These are phyloP conservation scores for Didymella keratinophila DNA, from an alignment of 2,329 filamentous ascomycete species.

Conservation along the genomic window DNA sequence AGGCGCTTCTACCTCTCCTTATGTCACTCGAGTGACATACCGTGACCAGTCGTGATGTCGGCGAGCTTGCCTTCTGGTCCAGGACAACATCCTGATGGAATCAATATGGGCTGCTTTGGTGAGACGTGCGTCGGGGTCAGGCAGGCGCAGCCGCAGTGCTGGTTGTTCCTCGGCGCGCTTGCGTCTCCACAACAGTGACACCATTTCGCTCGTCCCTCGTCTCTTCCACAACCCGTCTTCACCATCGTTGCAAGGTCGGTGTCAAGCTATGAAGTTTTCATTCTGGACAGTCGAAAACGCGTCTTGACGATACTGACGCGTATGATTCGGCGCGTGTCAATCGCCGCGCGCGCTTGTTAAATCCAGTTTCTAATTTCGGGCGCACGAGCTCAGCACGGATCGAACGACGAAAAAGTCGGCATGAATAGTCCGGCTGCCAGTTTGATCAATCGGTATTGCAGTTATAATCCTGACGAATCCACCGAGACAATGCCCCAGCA, in stretches of 20 bases:
- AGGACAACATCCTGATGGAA: neutral
- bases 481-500: neutral
- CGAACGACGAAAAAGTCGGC: neutral
- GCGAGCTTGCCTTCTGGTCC: neutral
- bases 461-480: neutral
- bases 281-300: neutral
- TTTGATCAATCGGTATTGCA: neutral
- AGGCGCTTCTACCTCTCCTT: too few relatives aligned
- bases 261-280: too few relatives aligned
- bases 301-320: neutral
- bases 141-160: neutral
- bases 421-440: neutral
- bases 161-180: neutral
- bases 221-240: neutral
- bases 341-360: neutral
- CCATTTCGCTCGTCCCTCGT: neutral
- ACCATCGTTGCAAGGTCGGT: too few relatives aligned
- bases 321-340: neutral
- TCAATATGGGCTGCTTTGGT: neutral
- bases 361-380: neutral
- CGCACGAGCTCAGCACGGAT: neutral
- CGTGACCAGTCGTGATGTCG: neutral
- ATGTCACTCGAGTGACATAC: neutral
- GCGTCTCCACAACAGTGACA: neutral
- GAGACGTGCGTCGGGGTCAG: neutral